phyloP scores from a whole-genome alignment of 176 grass and related monocot genomes.

The Rhynchospora breviuscula region DNA sequence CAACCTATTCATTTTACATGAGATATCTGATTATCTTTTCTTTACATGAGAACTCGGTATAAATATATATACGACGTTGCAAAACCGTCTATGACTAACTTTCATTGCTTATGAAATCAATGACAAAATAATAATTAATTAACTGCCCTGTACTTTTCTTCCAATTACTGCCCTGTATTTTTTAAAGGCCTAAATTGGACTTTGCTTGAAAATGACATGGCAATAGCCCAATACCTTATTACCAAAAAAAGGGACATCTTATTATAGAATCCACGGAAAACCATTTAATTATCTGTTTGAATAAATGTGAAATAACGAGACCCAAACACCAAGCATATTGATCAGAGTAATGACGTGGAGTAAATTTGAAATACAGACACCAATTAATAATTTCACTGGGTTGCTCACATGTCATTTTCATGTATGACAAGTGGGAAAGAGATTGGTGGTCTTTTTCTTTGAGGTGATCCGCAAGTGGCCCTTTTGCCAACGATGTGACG shows the following conservation, averaged over 20 bases:
- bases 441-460: background rate
- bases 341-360: background rate
- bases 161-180: background rate
- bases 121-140: background rate
- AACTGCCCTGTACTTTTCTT: background rate
- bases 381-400: background rate
- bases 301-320: slow-evolving; percentile 3
- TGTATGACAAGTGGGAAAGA: background rate
- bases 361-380: background rate
- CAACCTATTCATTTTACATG: background rate
- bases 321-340: background rate
- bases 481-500: background rate
- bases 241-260: no score
- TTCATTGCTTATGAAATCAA: background rate
- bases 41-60: background rate
- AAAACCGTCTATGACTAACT: background rate
- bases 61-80: background rate
- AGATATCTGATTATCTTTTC: background rate
- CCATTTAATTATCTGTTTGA: background rate
- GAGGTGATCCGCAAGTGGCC: background rate
- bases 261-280: no score
- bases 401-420: slow-evolving; percentile 15
- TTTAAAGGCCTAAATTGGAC: background rate
- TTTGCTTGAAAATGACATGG: slow-evolving; percentile 1
- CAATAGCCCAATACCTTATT: no score